A percentile compares a stretch with the other conserved stretches of the same genome.
These are phyloP conservation scores for Curvularia eragrostidis DNA, from an alignment of 2,329 filamentous ascomycete species.

Conservation along the genomic window DNA sequence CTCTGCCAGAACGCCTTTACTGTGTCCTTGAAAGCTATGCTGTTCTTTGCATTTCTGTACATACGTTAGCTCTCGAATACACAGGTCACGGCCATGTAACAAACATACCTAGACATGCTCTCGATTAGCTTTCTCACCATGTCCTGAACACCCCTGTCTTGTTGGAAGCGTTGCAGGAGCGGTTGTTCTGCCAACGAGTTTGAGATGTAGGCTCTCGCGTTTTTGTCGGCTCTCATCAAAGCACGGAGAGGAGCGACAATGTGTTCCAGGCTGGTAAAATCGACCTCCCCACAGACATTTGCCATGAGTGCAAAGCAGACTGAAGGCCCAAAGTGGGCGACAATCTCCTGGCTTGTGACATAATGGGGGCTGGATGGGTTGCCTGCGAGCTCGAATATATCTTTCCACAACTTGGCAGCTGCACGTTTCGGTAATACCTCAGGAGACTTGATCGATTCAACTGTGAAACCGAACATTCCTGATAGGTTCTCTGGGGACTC, in stretches of 20 bases:
- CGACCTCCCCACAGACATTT: constrained; percentile 48
- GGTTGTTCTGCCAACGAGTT: constrained; percentile 40
- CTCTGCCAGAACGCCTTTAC: constrained; percentile 47
- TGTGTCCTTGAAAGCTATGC: constrained; percentile 44
- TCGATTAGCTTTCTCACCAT: constrained; percentile 46
- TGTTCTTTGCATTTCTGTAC: constrained; percentile 45
- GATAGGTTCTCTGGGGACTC: constrained; percentile 65
- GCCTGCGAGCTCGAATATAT: constrained; percentile 45
- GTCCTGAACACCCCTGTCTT: constrained; percentile 37
- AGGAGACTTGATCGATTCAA: constrained; percentile 72
- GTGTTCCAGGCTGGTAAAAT: constrained; percentile 44
- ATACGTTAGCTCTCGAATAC: constrained; percentile 28
- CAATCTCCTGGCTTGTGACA: constrained; percentile 44
- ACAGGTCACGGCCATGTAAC: neutral
- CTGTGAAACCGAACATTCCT: constrained; percentile 73
- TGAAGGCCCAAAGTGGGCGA: constrained; percentile 42
- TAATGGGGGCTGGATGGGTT: constrained; percentile 39
- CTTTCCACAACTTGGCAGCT: constrained; percentile 74
- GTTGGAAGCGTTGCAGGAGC: constrained; percentile 38
- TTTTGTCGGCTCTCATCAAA: constrained; percentile 40
- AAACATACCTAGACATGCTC: constrained; percentile 40
- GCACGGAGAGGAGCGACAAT: constrained; percentile 43
- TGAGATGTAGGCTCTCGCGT: constrained; percentile 41
- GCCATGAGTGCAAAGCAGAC: constrained; percentile 42
- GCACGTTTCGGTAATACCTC: constrained; percentile 79